These are phyloP conservation scores for Daldinia childiae DNA, from an alignment of 495 filamentous ascomycete genomes.

Conservation along the genomic window DNA sequence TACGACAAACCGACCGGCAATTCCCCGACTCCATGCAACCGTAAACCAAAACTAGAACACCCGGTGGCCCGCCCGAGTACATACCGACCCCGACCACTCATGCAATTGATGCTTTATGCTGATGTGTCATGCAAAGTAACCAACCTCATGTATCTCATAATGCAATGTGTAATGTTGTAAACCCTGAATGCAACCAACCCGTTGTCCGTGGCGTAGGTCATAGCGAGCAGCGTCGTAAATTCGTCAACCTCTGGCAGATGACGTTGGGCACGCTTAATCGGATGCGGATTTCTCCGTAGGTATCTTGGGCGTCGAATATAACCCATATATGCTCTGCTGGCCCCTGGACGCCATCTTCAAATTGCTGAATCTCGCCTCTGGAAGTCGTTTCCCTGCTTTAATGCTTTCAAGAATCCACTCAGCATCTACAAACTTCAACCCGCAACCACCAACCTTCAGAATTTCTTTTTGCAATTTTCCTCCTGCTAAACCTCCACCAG, in stretches of 20 bases:
- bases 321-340: conserved; percentile 69
- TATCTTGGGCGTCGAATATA: conserved; percentile 51
- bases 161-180: conserved; percentile 27
- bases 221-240: conserved; percentile 18
- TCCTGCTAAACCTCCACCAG: conserved; percentile 81
- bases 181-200: conserved; percentile 35
- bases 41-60: conserved; percentile 21
- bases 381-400: conserved; percentile 73
- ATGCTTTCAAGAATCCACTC: conserved; percentile 90
- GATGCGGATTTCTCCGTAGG: conserved; percentile 5
- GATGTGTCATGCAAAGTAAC: conserved; percentile 42
- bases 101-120: conserved; percentile 35
- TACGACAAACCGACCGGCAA: conserved; percentile 4
- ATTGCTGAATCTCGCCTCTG: conserved; percentile 75
- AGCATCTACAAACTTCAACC: conserved; percentile 81
- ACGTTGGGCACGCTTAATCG: conserved; percentile 10
- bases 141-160: conserved; percentile 32
- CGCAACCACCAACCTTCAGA: conserved; percentile 64
- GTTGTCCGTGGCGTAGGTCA: conserved; percentile 7
- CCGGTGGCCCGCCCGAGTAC: conserved; percentile 16
- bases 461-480: conserved; percentile 88
- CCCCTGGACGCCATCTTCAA: conserved; percentile 67
- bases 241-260: conserved; percentile 5
- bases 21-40: conserved; percentile 20
- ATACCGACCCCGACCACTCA: conserved; percentile 13